A percentile compares a stretch with the other conserved stretches of the same genome.
Evolutionary conservation across 2,329 filamentous ascomycete species (phyloP).

Genomic region (Alternaria arbusti): DNA sequence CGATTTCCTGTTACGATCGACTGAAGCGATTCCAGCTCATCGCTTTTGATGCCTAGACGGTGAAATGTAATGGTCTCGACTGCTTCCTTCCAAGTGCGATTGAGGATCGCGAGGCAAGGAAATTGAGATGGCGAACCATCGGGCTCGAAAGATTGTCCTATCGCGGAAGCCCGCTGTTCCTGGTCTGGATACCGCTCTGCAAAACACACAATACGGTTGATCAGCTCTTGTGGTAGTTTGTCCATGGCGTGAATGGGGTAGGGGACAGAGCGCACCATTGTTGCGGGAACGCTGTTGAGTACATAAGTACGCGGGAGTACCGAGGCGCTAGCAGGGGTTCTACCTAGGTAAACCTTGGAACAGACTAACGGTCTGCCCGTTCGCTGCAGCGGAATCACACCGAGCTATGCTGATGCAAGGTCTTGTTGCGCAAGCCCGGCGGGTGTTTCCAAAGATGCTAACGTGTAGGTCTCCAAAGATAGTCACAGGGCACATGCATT

Average conservation of each 20-base stretch:
- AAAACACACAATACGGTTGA: slow-evolving; percentile 12
- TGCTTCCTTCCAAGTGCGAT: slow-evolving; percentile 12
- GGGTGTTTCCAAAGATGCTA: too few relatives aligned
- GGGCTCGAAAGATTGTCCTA: not conserved
- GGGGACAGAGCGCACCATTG: not conserved
- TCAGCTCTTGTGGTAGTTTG: slow-evolving; percentile 21
- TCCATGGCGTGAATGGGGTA: slow-evolving; percentile 7
- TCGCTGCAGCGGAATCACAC: too few relatives aligned
- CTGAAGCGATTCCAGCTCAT: slow-evolving; percentile 6
- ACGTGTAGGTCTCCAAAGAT: too few relatives aligned
- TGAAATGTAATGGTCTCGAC: slow-evolving; percentile 9
- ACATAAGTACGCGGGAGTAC: not conserved
- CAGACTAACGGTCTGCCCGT: too few relatives aligned
- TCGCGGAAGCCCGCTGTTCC: slow-evolving; percentile 3
- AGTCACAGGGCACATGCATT: too few relatives aligned
- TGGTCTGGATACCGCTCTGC: slow-evolving; percentile 6
- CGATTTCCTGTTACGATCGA: slow-evolving; percentile 9
- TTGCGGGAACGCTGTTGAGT: not conserved
- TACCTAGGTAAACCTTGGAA: not conserved
- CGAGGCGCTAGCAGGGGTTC: not conserved
- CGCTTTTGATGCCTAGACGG: not conserved
- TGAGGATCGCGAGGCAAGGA: slow-evolving; percentile 4
- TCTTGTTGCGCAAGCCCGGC: too few relatives aligned
- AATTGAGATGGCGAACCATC: slow-evolving; percentile 5
- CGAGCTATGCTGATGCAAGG: too few relatives aligned